Conservation (phyloP, 1,284 basidiomycete species). For the Melanopsichium pennsylvanicum region DNA sequence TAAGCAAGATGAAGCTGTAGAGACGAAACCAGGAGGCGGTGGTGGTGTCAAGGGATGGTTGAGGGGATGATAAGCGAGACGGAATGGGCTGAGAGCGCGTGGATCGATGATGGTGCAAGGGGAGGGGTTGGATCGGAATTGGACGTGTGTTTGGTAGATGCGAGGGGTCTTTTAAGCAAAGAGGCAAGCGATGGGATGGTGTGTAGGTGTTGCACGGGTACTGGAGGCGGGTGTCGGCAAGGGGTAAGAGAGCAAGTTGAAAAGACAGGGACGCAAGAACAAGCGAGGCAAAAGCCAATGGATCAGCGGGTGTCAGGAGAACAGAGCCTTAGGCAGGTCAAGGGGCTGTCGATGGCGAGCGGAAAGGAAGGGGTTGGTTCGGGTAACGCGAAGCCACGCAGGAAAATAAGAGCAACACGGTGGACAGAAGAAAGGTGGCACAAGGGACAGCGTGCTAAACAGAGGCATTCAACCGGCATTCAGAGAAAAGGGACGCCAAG, state of each 20-base stretch:
- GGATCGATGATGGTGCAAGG: slow-evolving; percentile 35
- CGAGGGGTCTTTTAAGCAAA: slow-evolving; percentile 42
- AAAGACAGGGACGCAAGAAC: slow-evolving; percentile 1
- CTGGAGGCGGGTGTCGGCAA: slow-evolving; percentile 35
- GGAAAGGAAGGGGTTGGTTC: slow-evolving; percentile 21
- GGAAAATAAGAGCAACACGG: neutral
- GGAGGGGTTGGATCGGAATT: slow-evolving; percentile 39
- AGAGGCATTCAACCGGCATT: slow-evolving; percentile 25
- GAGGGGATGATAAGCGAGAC: slow-evolving; percentile 22
- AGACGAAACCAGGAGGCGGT: slow-evolving; percentile 25
- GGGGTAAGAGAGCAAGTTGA: slow-evolving; percentile 11
- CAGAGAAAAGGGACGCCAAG: slow-evolving; percentile 8
- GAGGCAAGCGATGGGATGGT: slow-evolving; percentile 4
- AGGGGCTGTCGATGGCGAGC: slow-evolving; percentile 23
- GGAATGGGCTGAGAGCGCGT: slow-evolving; percentile 25
- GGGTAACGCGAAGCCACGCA: slow-evolving; percentile 16
- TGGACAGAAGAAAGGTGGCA: neutral
- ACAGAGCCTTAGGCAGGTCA: slow-evolving; percentile 5
- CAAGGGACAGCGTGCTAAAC: too few relatives aligned
- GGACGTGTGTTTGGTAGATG: slow-evolving; percentile 40
- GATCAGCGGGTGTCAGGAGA: slow-evolving; percentile 27
- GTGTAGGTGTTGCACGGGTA: slow-evolving; percentile 26
- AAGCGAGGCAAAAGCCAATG: slow-evolving; percentile 1
- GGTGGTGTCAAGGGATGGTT: neutral
- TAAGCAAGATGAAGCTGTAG: neutral